phyloP scores from a whole-genome alignment of 176 grass and related monocot species.

The Saccharum spontaneum region DNA sequence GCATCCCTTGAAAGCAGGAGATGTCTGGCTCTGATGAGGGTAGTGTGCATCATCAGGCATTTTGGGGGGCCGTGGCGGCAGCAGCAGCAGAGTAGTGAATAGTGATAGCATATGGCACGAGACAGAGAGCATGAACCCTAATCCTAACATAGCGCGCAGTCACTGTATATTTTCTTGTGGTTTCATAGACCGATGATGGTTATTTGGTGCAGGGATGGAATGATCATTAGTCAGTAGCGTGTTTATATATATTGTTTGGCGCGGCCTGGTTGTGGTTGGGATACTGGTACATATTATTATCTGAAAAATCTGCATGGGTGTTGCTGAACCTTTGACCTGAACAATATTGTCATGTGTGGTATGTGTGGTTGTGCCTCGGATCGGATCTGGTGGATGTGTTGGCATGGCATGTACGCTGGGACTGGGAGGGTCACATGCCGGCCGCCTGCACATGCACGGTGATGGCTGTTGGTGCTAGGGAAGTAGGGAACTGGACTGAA shows the following conservation, averaged over 20 bases:
- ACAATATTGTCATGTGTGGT: background rate
- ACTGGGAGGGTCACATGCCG: background rate
- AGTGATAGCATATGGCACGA: background rate
- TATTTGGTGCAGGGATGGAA: background rate
- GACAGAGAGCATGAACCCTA: background rate
- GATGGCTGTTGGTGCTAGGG: background rate
- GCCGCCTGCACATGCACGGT: background rate
- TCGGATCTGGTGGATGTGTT: background rate
- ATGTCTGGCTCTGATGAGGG: background rate
- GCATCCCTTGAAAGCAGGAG: slow-evolving; percentile 7
- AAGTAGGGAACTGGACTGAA: background rate
- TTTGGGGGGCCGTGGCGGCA: background rate
- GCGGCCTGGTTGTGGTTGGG: background rate
- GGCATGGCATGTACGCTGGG: background rate
- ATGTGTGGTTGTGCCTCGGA: background rate
- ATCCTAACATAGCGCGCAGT: background rate
- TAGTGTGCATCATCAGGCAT: background rate
- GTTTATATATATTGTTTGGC: background rate
- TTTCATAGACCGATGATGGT: background rate
- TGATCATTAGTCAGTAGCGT: background rate
- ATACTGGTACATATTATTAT: background rate
- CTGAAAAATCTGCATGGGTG: background rate
- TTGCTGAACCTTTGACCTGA: background rate
- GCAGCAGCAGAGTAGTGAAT: background rate
- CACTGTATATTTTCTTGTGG: background rate